Conservation (phyloP, 1,284 basidiomycete species). For the Singerocomus inundabilis region DNA sequence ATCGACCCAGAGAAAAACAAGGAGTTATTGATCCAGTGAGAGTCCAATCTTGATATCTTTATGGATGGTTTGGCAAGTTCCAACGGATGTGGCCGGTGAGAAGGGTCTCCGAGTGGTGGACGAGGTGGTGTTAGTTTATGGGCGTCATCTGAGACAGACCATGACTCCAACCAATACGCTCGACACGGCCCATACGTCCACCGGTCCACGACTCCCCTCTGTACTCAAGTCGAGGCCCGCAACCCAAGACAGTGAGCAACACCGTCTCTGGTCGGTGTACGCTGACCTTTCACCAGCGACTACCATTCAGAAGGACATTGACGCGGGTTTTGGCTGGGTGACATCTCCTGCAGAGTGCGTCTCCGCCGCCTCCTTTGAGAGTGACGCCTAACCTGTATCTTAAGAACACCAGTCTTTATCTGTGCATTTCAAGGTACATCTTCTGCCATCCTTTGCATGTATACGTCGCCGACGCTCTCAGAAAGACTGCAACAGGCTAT, state of each 20-base stretch:
- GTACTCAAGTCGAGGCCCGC: constrained; percentile 53
- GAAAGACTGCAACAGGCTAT: constrained; percentile 67
- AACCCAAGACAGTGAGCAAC: constrained; percentile 48
- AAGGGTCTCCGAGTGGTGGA: no score
- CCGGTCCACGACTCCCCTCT: constrained; percentile 46
- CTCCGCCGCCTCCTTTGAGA: not conserved
- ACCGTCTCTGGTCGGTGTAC: not conserved
- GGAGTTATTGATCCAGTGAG: no score
- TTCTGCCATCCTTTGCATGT: not conserved
- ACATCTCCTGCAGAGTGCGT: constrained; percentile 32
- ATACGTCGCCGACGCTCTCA: constrained; percentile 1
- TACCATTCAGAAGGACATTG: constrained; percentile 25
- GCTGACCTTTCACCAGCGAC: constrained; percentile 13
- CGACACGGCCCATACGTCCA: constrained; percentile 14
- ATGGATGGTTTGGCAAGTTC: no score
- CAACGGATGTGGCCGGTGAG: no score
- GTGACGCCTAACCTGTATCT: constrained; percentile 4
- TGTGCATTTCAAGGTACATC: constrained; percentile 30
- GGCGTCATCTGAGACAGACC: not conserved
- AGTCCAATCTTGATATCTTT: no score
- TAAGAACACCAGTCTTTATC: constrained; percentile 30
- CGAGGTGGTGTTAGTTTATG: no score
- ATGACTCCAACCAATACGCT: not conserved
- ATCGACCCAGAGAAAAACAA: no score
- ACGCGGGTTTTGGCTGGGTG: constrained; percentile 25